A percentile compares a stretch with the other conserved stretches of the same genome.
Conservation (phyloP, 108 stramenopile species). For the Cyclotella sp. region DNA sequence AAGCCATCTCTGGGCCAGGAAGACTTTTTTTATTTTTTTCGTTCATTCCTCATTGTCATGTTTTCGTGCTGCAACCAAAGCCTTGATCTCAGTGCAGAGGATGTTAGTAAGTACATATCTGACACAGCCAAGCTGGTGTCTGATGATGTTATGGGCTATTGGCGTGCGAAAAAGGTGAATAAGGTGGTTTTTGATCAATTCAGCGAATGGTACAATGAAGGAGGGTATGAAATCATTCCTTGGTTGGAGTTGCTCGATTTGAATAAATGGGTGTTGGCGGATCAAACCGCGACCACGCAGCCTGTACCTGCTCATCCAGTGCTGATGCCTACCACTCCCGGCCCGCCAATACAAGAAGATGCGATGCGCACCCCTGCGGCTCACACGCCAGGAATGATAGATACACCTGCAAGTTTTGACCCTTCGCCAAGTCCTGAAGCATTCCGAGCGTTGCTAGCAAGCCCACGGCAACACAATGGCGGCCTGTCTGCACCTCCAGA, state of each 20-base stretch:
- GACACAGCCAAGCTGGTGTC: conserved; percentile 84
- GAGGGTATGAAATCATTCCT: conserved; percentile 90
- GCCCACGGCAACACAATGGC: conserved; percentile 31
- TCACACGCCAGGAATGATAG: conserved; percentile 7
- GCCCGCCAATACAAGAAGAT: neutral
- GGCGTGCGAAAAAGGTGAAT: conserved; percentile 68
- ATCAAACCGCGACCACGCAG: conserved; percentile 31
- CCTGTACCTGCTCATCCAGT: neutral
- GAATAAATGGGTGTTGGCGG: conserved; percentile 90
- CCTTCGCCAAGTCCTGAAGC: conserved; percentile 26
- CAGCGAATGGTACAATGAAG: conserved; percentile 96
- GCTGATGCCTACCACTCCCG: conserved; percentile 17
- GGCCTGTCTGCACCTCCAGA: conserved; percentile 33
- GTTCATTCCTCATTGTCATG: conserved; percentile 84
- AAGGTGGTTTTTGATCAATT: conserved; percentile 91
- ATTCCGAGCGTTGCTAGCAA: conserved; percentile 40
- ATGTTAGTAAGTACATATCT: conserved; percentile 74
- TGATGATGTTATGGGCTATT: conserved; percentile 84
- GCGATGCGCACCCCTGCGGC: neutral
- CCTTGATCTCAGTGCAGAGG: conserved; percentile 70
- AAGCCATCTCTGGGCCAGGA: conserved; percentile 59
- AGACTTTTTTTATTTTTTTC: conserved; percentile 79
- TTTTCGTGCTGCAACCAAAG: conserved; percentile 92
- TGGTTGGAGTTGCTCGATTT: conserved; percentile 97
- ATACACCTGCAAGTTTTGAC: conserved; percentile 17